Conservation (phyloP, 2,329 filamentous ascomycete genomes). For the Cladophialophora psammophila region DNA sequence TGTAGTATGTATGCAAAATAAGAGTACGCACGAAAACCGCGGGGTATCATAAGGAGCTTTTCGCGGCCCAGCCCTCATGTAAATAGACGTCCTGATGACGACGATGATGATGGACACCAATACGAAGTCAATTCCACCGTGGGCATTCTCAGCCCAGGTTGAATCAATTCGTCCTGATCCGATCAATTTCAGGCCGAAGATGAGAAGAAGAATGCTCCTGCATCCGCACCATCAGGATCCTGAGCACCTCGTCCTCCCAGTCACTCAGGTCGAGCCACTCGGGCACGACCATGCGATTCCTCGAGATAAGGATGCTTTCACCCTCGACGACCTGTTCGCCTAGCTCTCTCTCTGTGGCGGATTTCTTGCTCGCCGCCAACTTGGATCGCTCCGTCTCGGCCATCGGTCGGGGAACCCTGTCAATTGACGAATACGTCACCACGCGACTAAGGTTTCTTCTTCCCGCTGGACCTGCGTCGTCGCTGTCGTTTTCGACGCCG, state of each 20-base stretch:
- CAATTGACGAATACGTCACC: conserved; percentile 19
- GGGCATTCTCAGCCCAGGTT: background rate
- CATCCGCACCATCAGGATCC: conserved; percentile 36
- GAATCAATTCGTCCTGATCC: no score
- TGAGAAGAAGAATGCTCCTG: conserved; percentile 13
- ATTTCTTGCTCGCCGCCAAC: background rate
- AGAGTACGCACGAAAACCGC: no score
- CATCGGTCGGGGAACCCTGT: conserved; percentile 11
- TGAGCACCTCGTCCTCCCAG: conserved; percentile 35
- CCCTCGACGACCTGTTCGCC: conserved; percentile 2
- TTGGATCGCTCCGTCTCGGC: background rate
- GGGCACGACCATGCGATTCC: conserved; percentile 28
- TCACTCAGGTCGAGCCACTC: conserved; percentile 36
- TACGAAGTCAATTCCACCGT: background rate
- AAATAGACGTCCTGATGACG: no score
- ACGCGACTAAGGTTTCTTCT: background rate
- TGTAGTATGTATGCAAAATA: no score
- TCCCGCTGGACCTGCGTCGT: background rate
- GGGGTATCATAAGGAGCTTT: no score
- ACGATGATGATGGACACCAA: no score
- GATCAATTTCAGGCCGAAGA: background rate
- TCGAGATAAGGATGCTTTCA: conserved; percentile 33
- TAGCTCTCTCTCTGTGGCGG: background rate
- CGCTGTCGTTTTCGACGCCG: background rate
- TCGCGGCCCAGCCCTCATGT: no score